Evolutionary conservation across 352 stramenopile genomes (phyloP), one percentile per base, ranked within the genome.

Genomic region (Thalassiosira exigua): DNA sequence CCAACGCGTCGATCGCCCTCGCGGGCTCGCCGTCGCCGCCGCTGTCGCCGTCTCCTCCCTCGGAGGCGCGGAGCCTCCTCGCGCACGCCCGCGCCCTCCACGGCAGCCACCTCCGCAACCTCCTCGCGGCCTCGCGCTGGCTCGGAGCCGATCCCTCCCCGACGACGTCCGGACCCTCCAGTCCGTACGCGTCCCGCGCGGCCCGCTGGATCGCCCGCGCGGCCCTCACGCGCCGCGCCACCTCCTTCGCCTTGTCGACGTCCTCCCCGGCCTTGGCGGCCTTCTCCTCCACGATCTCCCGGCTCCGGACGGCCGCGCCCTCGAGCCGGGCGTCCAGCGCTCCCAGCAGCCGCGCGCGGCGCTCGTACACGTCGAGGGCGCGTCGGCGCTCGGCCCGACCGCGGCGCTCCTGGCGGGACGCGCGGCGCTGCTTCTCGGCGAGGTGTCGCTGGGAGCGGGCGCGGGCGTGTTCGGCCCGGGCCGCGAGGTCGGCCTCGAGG

Each of bases 231-330:
- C 42, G 73, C 54, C 75, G 41, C 29, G 46, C 61, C 36, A 79
- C 48, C 41, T 64, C 50, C 41, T 77, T 66, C 3, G 59, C 57
- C 52, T 57, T 51, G 17, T n/a, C 48, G 26, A 17, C 64, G 7
- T 46, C 70, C 19, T 26, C 84, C 11, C 41, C 36, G 58, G 52
- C 60, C 3, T 56, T 77, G 3, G 65, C 52, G 2, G 90, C 56
- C 46, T 91, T 84, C n/a, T 98, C 94, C 71, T 98, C 93, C 2
- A 95, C 94, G 29, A 96, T 92, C 27, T 96, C 93, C 83, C 96
- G 98, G 87, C 98, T 95, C 87, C 96, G 91, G 50, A 98, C 88
- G 17, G 95, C 94, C 21, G 96, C 96, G 9, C 39, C 32, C 46
- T 65, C 69, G 9, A 77, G 36, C 41, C 67, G 78, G 14, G 52